Evolutionary conservation across 306 rosid genomes (phyloP), one percentile per base, ranked within the genome.

Genomic region (Lotus japonicus): DNA sequence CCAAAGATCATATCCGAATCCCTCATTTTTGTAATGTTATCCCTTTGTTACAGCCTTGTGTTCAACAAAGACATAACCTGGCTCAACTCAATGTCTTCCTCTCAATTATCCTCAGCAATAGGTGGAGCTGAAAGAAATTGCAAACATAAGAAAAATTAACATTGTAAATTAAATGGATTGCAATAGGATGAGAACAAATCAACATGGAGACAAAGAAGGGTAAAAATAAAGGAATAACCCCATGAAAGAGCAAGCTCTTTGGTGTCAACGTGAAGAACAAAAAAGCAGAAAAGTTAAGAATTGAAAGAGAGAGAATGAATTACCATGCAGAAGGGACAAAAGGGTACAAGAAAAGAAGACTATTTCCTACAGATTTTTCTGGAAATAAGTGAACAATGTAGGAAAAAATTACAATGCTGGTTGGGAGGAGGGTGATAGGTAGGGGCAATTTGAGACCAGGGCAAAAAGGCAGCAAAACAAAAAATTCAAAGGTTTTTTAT

Each of bases 381-480:
- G 59, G 33, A 21, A 52, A 48, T 14, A 11, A 21, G 36, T 44
- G 46, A 70, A 46, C 19, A 73, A 64, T 50, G 58, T 64, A 55
- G 48, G 9, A 18, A 49, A 17, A 18, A 49, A 23, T 14, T 21
- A 23, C 33, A 53, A 80, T 58, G 77, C 39, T 62, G 79, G 41
- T 21, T 71, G 17, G 68, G 49, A 43, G 62, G 46, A 21, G 26
- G 74, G 56, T 51, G 78, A 50, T 54, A 35, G 77, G 49, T 48
- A 58, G 66, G 67, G 64, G 80, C 67, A 67, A 79, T 73, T 86
- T 66, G 87, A 84, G 83, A 81, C 82, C 67, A 80, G 45, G 50
- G 64, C 10, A 77, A 82, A 82, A 94, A 71, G 90, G 94, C 94
- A 88, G 96, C 94, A 90, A 86, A 77, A 71, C 62, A 61, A 52